phyloP scores from a whole-genome alignment of 169 alveolate genomes.

The Theileria sp. region DNA sequence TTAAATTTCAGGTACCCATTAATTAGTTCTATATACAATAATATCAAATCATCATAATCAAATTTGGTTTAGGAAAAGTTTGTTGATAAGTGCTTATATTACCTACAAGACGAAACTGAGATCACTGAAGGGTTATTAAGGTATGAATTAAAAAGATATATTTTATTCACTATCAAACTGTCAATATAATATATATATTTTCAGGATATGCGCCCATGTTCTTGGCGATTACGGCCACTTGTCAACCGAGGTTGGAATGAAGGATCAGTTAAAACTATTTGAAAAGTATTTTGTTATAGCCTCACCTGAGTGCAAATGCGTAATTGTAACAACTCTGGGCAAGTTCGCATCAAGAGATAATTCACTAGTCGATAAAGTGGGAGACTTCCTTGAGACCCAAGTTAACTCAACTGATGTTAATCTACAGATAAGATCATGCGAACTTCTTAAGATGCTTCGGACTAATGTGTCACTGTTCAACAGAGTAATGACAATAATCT shows the following conservation, averaged over 20 bases:
- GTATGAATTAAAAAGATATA: slow-evolving; percentile 46
- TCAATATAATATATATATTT: slow-evolving; percentile 7
- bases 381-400: slow-evolving; percentile 52
- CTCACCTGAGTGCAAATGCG: slow-evolving; percentile 46
- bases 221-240: slow-evolving; percentile 71
- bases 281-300: slow-evolving; percentile 58
- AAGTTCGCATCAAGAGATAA: slow-evolving; percentile 64
- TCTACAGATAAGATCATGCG: slow-evolving; percentile 72
- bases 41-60: background rate
- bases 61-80: slow-evolving; percentile 1
- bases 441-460: slow-evolving; percentile 56
- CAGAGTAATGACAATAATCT: slow-evolving; percentile 9
- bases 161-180: slow-evolving; percentile 24
- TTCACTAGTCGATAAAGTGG: slow-evolving; percentile 36
- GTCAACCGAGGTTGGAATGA: slow-evolving; percentile 20
- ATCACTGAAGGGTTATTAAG: slow-evolving; percentile 40
- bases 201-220: slow-evolving; percentile 66
- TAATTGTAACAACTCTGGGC: slow-evolving; percentile 65
- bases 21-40: background rate
- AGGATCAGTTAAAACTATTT: slow-evolving; percentile 47
- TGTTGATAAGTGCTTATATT: background rate
- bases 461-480: slow-evolving; percentile 34
- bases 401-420: slow-evolving; percentile 50
- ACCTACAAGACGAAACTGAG: background rate
- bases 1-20: slow-evolving; percentile 15